A percentile compares a stretch with the other conserved stretches of the same genome.
These are phyloP conservation scores for Myxozyma monticola DNA, from an alignment of 805 yeast species.

Conservation along the genomic window DNA sequence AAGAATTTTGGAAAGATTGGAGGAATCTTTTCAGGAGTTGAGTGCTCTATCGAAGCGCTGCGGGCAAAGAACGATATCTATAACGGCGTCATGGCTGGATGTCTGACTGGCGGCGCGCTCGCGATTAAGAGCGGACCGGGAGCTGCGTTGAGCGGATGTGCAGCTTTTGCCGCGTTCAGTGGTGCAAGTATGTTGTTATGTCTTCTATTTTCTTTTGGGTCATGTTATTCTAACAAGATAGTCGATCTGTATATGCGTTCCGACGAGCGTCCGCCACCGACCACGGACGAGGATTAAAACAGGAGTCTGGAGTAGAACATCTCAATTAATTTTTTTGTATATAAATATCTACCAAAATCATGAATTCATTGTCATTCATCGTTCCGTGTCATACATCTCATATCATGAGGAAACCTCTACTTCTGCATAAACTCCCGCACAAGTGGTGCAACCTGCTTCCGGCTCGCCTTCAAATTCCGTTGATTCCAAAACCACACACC, in stretches of 20 bases:
- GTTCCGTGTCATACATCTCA: too few relatives aligned
- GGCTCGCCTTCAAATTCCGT: constrained; percentile 61
- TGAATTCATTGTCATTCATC: not conserved
- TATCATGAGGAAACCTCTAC: too few relatives aligned
- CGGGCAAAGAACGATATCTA: constrained; percentile 90
- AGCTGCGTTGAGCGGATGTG: constrained; percentile 89
- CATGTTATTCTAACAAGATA: not conserved
- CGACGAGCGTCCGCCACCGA: constrained; percentile 81
- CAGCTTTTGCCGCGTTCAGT: constrained; percentile 95
- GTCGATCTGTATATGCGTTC: constrained; percentile 82
- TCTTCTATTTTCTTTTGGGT: constrained; percentile 3
- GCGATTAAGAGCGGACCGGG: constrained; percentile 93
- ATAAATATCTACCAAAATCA: not conserved
- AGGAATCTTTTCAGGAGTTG: constrained; percentile 86
- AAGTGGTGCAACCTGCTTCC: constrained; percentile 84
- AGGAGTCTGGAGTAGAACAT: not conserved
- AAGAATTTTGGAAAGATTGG: constrained; percentile 94
- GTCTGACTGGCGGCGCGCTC: constrained; percentile 94
- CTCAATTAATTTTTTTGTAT: not conserved
- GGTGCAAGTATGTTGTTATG: constrained; percentile 54
- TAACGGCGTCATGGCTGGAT: constrained; percentile 91
- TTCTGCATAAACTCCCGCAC: constrained; percentile 30
- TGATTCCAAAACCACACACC: constrained; percentile 43
- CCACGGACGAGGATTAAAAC: constrained; percentile 70
- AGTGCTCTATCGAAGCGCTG: constrained; percentile 79